A percentile compares a stretch with the other conserved stretches of the same genome.
Evolutionary conservation across 2,329 filamentous ascomycete genomes (phyloP).

Genomic region (Colletotrichum melonis): DNA sequence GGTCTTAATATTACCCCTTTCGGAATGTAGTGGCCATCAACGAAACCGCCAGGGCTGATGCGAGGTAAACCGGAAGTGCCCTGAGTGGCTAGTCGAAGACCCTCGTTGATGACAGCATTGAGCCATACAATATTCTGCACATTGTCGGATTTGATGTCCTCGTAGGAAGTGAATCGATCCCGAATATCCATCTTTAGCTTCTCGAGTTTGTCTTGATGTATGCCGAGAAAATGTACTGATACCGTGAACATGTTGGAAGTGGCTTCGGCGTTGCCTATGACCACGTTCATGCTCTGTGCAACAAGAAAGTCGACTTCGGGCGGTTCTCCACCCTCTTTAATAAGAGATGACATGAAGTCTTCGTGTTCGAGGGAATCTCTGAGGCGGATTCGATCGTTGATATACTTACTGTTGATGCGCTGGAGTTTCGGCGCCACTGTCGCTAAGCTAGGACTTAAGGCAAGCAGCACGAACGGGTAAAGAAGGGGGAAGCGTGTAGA

Average conservation of each 20-base stretch:
- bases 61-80: conserved; percentile 37
- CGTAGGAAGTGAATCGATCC: conserved; percentile 36
- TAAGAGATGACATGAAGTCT: neutral
- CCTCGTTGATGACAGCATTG: conserved; percentile 38
- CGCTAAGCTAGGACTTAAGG: neutral
- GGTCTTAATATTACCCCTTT: conserved; percentile 5
- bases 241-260: conserved; percentile 30
- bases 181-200: conserved; percentile 37
- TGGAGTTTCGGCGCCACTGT: neutral
- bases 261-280: conserved; percentile 5
- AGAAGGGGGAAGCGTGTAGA: conserved; percentile 7
- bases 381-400: neutral
- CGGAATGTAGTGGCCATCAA: conserved; percentile 40
- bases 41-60: conserved; percentile 39
- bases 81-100: conserved; percentile 35
- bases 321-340: neutral
- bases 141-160: conserved; percentile 35
- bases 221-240: conserved; percentile 2
- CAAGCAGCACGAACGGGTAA: conserved; percentile 1
- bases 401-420: neutral
- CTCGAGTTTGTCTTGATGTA: neutral
- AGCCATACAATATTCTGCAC: conserved; percentile 36
- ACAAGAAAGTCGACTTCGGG: conserved; percentile 8
- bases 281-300: conserved; percentile 5
- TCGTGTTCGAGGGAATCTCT: neutral